Evolutionary conservation across 2,329 filamentous ascomycete species (phyloP), one percentile per base, ranked within the genome.

Genomic region (Colletotrichum eremochloae): DNA sequence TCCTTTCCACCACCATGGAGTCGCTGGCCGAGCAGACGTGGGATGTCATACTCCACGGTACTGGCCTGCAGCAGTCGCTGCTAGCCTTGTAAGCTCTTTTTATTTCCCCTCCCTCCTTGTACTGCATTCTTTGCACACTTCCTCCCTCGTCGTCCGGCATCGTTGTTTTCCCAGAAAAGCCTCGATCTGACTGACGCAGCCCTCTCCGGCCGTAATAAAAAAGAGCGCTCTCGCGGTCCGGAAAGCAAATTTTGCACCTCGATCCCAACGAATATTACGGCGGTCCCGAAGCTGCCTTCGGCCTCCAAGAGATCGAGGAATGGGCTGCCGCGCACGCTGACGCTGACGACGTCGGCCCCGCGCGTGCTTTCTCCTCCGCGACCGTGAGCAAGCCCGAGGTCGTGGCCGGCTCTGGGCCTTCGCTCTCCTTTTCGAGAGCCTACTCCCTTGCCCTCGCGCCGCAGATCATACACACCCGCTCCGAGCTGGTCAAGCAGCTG

Each of bases 241-340:
- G 91, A 80, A 97, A 97, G 86, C 96, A 94, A 78, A 90, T 98
- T 76, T 89, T 98, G 72, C 96, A 98, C 81, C 86, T 98, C 80
- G 96, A 98, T 80, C 88, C 89, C 75, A 95, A 97, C 84, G 87
- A 91, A 74, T 97, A 94, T 82, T 98, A 98, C 83, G 96, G 96
- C 77, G 93, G 93, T 65, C 81, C 91, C 50, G 94, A 97, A 80
- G 95, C 96, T 74, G 94, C 94, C 2, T 89, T 98, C 76, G 96
- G 91, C 81, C 85, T 98, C 46, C 89, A 94, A 74, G 96, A 98
- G 80, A 91, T 90, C 48, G 91, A 95, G 76, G 86, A 87, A 48
- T 98, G 95, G 94, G 90, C 87, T 56, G 83, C 85, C 58, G 76
- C 77, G 65, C 77, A 85, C 58, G 76, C 77, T 18, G 74, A 72